Base-by-base conservation (phyloP, 2,329 filamentous ascomycete species). In the Alternaria alternata region DNA sequence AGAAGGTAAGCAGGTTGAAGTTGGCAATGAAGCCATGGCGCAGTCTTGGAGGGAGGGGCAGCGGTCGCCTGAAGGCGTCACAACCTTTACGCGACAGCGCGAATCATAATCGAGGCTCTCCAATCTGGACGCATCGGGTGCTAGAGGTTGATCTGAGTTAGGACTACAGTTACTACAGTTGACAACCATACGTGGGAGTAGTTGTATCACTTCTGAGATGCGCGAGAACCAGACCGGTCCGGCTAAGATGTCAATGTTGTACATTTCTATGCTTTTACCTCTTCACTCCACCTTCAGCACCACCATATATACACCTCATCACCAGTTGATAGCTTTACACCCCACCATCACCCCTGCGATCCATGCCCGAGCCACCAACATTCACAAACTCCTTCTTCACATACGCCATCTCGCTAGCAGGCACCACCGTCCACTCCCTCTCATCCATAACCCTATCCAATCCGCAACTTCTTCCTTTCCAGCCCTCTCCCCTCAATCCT, bases 401-500 rank as follows among this genome's bases (percentile, higher is more conserved):
- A 57, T 65, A 66, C 34, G 26, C 34, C 48, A 63, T 48, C 26
- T 64, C 62, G 5, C 52, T 54, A 20, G 28, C 42, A 4, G 58
- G 54, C 22, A 63, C 66, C 24, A 61, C 53, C 16, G 55, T 30
- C 69, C 67, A 72, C 6, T 55, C 36, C 46, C 67, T 57, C 2
- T 56, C 32, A 51, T 73, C 66, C 36, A 60, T 30, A 6, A 63
- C 63, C 32, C 60, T 59, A 2, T 75, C 75, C 28, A 77, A 54
- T 0, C 73, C 75, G 38, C 68, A 71, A 20, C 63, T 67, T 14
- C 66, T 67, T 24, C 74, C 69, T 51, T 66, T 68, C 69, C 70
- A 75, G 46, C 70, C 75, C 28, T 69, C 77, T 52, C 65, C 68
- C 39, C 65, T 69, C 43, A 78, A 39, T 54, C 79, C 70, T 79